These are phyloP conservation scores for Salisapilia sapeloensis DNA, from an alignment of 352 stramenopile species.

Conservation along the genomic window DNA sequence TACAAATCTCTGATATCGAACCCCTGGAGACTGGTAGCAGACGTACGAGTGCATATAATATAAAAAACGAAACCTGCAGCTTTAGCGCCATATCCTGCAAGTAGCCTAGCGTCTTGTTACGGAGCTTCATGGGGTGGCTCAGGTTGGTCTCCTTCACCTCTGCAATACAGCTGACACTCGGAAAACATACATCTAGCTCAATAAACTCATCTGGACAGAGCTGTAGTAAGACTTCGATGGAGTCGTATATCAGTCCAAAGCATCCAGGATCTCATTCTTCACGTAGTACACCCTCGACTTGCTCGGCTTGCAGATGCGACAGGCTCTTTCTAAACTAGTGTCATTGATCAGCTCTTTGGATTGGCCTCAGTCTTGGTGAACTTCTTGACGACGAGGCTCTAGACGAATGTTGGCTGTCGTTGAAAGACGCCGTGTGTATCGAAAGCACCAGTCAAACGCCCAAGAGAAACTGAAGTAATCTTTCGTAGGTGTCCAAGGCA, in stretches of 20 bases:
- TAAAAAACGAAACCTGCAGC: conserved; percentile 30
- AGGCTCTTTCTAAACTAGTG: conserved; percentile 32
- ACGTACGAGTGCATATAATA: background rate
- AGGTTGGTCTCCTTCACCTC: conserved; percentile 80
- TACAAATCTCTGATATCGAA: conserved; percentile 59
- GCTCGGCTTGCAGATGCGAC: conserved; percentile 49
- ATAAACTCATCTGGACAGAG: conserved; percentile 42
- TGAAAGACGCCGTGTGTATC: conserved; percentile 43
- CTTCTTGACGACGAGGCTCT: conserved; percentile 81
- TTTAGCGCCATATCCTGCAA: conserved; percentile 63
- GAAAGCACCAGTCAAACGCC: background rate
- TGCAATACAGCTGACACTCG: conserved; percentile 5
- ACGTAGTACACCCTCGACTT: conserved; percentile 72
- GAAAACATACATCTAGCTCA: background rate
- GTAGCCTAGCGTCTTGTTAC: conserved; percentile 54
- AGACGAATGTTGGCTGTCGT: conserved; percentile 55
- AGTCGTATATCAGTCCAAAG: conserved; percentile 76
- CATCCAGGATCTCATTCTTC: conserved; percentile 78
- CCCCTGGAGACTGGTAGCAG: conserved; percentile 17
- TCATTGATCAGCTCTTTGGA: conserved; percentile 44
- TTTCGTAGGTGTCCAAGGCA: no score
- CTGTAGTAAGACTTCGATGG: conserved; percentile 59
- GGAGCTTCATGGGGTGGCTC: conserved; percentile 81
- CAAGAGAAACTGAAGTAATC: no score
- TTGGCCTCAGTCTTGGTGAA: conserved; percentile 70